Conservation (phyloP, 352 stramenopile species). For the Blastocystis hominis region DNA sequence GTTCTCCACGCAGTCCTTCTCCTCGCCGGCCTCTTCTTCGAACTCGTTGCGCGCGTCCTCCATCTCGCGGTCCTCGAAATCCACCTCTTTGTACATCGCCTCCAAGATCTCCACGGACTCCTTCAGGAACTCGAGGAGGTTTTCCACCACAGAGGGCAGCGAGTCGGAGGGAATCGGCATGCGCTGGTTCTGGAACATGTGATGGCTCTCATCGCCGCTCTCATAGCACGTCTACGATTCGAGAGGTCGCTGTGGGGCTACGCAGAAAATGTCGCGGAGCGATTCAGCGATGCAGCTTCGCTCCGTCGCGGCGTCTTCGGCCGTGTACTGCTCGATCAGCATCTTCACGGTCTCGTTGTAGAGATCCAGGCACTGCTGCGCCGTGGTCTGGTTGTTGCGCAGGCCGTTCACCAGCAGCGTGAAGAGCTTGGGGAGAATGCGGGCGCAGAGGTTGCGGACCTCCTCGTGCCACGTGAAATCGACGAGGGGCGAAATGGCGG, state of each 20-base stretch:
- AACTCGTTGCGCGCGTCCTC: conserved; percentile 29
- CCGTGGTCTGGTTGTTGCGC: neutral
- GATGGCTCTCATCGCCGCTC: neutral
- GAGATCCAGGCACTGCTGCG: neutral
- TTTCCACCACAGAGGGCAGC: neutral
- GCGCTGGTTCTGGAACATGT: neutral
- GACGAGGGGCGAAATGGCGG: neutral
- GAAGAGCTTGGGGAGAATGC: conserved; percentile 12
- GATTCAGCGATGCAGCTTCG: neutral
- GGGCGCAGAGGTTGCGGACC: neutral
- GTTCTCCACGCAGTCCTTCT: conserved; percentile 30
- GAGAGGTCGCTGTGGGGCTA: neutral
- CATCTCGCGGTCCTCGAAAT: conserved; percentile 15
- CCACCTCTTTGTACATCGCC: neutral
- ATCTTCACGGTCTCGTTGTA: conserved; percentile 23
- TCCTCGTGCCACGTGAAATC: conserved; percentile 31
- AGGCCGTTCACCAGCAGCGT: neutral
- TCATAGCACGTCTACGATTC: neutral
- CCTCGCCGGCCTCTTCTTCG: conserved; percentile 12
- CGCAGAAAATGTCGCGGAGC: neutral
- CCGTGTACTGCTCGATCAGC: conserved; percentile 2
- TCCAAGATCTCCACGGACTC: conserved; percentile 19
- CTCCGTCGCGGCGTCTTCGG: neutral
- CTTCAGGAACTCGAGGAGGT: neutral
- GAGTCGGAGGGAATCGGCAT: neutral